Evolutionary conservation across 176 grass and related monocot genomes (phyloP).

Genomic region (Poa annua): DNA sequence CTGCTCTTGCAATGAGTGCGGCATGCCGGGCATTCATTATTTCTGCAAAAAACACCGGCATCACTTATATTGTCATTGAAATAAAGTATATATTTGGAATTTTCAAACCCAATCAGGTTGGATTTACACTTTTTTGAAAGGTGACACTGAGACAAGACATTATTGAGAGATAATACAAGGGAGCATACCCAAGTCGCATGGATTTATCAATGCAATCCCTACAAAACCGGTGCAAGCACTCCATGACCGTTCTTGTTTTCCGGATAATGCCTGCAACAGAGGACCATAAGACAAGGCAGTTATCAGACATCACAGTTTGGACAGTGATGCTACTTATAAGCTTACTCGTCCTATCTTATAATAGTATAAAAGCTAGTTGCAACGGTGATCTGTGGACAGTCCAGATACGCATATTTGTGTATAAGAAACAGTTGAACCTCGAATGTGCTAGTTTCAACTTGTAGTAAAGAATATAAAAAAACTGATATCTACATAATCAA

Average conservation of each 20-base stretch:
- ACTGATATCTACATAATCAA: constrained; percentile 4
- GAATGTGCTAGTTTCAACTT: no score
- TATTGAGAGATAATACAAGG: constrained; percentile 30
- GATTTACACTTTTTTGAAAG: constrained; percentile 26
- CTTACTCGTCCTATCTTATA: constrained; percentile 13
- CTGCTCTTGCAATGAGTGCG: constrained; percentile 89
- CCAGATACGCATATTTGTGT: neutral
- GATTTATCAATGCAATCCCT: constrained; percentile 95
- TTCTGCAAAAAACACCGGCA: constrained; percentile 53
- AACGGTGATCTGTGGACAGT: constrained; percentile 14
- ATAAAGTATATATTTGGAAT: constrained; percentile 14
- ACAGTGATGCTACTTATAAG: constrained; percentile 28
- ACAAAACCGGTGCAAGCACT: constrained; percentile 89
- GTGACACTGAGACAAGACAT: constrained; percentile 23
- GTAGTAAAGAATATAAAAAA: constrained; percentile 26
- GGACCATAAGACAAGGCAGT: constrained; percentile 31
- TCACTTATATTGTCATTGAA: constrained; percentile 11
- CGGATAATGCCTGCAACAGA: constrained; percentile 73
- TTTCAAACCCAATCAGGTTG: neutral
- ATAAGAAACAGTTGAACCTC: neutral
- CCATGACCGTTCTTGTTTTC: constrained; percentile 90
- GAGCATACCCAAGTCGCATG: constrained; percentile 82
- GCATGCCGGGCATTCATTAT: constrained; percentile 90
- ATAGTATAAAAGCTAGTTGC: constrained; percentile 15
- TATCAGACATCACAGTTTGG: constrained; percentile 36